A percentile compares a stretch with the other conserved stretches of the same genome.
Conservation (phyloP, 371 early-diverging fungal genomes). For the Choanephora cucurbitarum region DNA sequence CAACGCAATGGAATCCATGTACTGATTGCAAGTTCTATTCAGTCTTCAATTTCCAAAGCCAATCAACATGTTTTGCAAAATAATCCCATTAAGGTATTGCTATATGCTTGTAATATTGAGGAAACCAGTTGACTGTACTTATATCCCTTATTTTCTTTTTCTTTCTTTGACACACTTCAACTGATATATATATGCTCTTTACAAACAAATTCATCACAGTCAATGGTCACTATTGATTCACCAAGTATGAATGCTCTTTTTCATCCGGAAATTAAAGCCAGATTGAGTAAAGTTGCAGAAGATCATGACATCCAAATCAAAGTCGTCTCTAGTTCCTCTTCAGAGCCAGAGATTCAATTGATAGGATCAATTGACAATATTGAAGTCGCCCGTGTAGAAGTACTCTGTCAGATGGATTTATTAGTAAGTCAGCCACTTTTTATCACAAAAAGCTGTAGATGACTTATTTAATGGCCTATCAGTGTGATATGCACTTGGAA, state of each 20-base stretch:
- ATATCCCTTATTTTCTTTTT: too few relatives aligned
- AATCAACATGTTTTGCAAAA: not conserved
- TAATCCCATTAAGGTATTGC: slow-evolving; percentile 13
- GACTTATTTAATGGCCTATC: not conserved
- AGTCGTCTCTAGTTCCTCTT: not conserved
- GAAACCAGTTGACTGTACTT: too few relatives aligned
- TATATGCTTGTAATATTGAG: too few relatives aligned
- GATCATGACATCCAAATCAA: slow-evolving; percentile 6
- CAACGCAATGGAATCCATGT: slow-evolving; percentile 1
- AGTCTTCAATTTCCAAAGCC: not conserved
- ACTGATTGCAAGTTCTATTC: not conserved
- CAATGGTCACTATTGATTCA: slow-evolving; percentile 13
- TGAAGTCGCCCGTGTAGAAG: slow-evolving; percentile 32
- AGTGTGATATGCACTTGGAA: slow-evolving; percentile 21
- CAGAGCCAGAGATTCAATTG: slow-evolving; percentile 22
- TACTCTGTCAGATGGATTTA: slow-evolving; percentile 41
- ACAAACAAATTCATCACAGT: slow-evolving; percentile 9
- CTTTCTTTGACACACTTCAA: too few relatives aligned
- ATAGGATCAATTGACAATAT: slow-evolving; percentile 30
- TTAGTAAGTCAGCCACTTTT: slow-evolving; percentile 38
- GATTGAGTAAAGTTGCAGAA: slow-evolving; percentile 12
- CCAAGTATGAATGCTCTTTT: slow-evolving; percentile 13
- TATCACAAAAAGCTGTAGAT: not conserved
- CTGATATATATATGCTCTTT: too few relatives aligned
- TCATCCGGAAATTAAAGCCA: slow-evolving; percentile 20